A percentile compares a stretch with the other conserved stretches of the same genome.
phyloP scores from a whole-genome alignment of 2,329 filamentous ascomycete species.

The Cytospora leucostoma region DNA sequence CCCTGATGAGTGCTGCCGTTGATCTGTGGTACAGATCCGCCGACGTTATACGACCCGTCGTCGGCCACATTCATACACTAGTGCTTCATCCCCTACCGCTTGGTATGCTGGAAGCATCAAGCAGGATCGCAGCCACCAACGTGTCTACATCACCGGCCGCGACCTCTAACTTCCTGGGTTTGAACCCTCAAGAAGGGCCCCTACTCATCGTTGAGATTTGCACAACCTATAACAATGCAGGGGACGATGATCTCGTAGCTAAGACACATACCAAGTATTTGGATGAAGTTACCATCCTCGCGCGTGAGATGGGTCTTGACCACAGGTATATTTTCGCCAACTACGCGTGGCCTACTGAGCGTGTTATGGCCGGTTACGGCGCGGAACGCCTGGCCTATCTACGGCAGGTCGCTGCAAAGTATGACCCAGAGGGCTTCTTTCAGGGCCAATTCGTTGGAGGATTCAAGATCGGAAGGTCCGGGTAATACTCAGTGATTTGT shows the following conservation, averaged over 20 bases:
- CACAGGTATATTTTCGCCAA: neutral
- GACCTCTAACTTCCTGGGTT: neutral
- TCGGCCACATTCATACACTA: neutral
- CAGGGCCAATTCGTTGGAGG: conserved; percentile 41
- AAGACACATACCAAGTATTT: neutral
- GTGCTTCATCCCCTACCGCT: neutral
- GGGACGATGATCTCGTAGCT: neutral
- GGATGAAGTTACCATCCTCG: neutral
- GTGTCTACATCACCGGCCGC: neutral
- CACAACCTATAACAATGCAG: neutral
- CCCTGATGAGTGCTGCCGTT: too few relatives aligned
- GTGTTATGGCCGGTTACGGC: conserved; percentile 36
- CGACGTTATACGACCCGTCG: neutral
- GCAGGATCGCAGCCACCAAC: neutral
- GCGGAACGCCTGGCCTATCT: conserved; percentile 36
- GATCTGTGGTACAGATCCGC: neutral
- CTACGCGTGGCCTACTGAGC: neutral
- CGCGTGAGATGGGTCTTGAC: neutral
- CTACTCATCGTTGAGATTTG: neutral
- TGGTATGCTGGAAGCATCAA: neutral
- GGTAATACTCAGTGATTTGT: neutral
- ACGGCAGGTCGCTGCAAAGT: conserved; percentile 37
- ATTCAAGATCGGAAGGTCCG: conserved; percentile 37
- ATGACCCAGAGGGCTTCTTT: conserved; percentile 41
- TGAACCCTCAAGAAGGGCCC: neutral